A percentile compares a stretch with the other conserved stretches of the same genome.
Conservation (phyloP, 441 rosid species). For the Erysimum cheiri region DNA sequence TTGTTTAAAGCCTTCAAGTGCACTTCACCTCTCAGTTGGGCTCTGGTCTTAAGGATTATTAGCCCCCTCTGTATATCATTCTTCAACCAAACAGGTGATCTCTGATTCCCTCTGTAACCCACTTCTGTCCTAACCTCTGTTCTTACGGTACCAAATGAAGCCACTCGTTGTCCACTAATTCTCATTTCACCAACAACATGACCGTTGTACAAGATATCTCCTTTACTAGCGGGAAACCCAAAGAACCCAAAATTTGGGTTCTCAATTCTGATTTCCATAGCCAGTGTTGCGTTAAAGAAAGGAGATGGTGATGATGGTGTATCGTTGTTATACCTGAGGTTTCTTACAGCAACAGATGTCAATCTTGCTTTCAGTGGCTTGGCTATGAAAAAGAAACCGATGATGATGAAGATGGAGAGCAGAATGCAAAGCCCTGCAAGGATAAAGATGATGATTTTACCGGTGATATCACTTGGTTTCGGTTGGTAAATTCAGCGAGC, state of each 20-base stretch:
- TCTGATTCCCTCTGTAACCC: constrained; percentile 1
- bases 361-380: constrained; percentile 43
- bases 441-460: constrained; percentile 41
- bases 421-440: constrained; percentile 43
- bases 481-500: constrained; percentile 12
- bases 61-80: constrained; percentile 50
- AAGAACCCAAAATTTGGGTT: constrained; percentile 63
- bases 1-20: constrained; percentile 50
- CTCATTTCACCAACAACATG: constrained; percentile 50
- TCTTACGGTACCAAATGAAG: constrained; percentile 41
- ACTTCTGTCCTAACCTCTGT: constrained; percentile 42
- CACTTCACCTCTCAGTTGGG: constrained; percentile 54
- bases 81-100: constrained; percentile 35
- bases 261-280: constrained; percentile 45
- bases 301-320: constrained; percentile 35
- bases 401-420: constrained; percentile 40
- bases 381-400: constrained; percentile 45
- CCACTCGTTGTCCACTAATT: constrained; percentile 46
- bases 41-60: constrained; percentile 50
- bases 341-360: constrained; percentile 32
- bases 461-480: constrained; percentile 25
- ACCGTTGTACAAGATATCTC: constrained; percentile 44
- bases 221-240: constrained; percentile 48
- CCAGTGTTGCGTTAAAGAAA: constrained; percentile 50
- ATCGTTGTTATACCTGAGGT: constrained; percentile 37